Conservation (phyloP, 257 asterid species). For the Nicotiana paniculata region DNA sequence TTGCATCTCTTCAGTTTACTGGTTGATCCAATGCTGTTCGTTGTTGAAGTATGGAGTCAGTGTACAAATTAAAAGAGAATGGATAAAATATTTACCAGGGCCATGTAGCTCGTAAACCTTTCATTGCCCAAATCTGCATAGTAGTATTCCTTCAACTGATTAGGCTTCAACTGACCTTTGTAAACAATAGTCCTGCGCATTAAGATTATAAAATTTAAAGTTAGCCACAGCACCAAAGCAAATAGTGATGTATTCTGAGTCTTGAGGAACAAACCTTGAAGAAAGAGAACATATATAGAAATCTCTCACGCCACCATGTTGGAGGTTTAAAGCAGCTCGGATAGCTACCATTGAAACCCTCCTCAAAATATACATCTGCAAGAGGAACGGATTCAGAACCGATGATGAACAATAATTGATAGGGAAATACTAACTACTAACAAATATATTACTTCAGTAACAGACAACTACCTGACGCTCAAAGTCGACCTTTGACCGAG, state of each 20-base stretch:
- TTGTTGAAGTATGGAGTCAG: constrained; percentile 95
- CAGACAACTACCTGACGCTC: constrained; percentile 76
- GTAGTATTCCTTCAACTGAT: constrained; percentile 83
- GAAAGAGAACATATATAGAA: constrained; percentile 97
- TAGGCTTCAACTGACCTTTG: constrained; percentile 98
- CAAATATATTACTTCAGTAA: background rate
- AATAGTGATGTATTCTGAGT: background rate
- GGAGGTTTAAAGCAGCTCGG: constrained; percentile 96
- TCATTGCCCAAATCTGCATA: constrained; percentile 97
- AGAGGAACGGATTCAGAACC: background rate
- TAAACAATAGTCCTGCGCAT: constrained; percentile 83
- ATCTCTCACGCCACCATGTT: constrained; percentile 77
- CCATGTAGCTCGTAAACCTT: constrained; percentile 99
- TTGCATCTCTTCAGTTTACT: constrained; percentile 74
- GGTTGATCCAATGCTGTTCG: constrained; percentile 95
- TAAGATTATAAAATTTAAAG: constrained; percentile 5
- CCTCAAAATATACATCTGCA: constrained; percentile 91
- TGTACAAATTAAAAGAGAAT: constrained; percentile 70
- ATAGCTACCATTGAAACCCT: constrained; percentile 99
- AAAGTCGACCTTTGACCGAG: constrained; percentile 69
- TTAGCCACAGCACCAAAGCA: background rate
- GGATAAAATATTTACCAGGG: constrained; percentile 98
- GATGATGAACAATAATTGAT: background rate
- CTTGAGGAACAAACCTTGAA: constrained; percentile 58
- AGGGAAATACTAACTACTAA: background rate